Evolutionary conservation across 2,329 filamentous ascomycete genomes (phyloP).

Genomic region (Cladosporium cucumerinum): DNA sequence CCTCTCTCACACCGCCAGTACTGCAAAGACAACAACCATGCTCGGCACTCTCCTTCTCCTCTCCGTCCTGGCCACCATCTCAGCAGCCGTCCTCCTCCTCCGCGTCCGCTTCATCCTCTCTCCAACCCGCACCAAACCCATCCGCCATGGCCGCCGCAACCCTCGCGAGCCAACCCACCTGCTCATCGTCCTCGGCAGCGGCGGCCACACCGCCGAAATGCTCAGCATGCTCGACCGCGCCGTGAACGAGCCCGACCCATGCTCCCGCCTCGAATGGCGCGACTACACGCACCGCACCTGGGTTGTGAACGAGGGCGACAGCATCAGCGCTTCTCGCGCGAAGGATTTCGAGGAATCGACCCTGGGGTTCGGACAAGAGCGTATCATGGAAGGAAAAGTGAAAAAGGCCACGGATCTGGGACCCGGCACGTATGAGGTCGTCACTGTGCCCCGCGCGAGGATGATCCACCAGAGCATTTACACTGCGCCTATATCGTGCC

Average conservation of each 20-base stretch:
- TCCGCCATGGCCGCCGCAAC: slow-evolving; percentile 29
- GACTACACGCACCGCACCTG: slow-evolving; percentile 69
- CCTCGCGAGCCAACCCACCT: slow-evolving; percentile 54
- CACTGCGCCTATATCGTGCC: slow-evolving; percentile 66
- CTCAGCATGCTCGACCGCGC: slow-evolving; percentile 71
- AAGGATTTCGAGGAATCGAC: slow-evolving; percentile 57
- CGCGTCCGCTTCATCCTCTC: slow-evolving; percentile 43
- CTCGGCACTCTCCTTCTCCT: slow-evolving; percentile 2
- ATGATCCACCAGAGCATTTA: slow-evolving; percentile 75
- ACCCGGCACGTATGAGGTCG: slow-evolving; percentile 56
- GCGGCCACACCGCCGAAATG: slow-evolving; percentile 95
- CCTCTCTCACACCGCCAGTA: not conserved
- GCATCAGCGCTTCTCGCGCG: slow-evolving; percentile 63
- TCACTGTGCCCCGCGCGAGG: slow-evolving; percentile 71
- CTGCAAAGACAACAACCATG: not conserved
- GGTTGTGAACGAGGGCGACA: slow-evolving; percentile 73
- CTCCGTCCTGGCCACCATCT: not conserved
- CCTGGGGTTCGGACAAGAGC: slow-evolving; percentile 20
- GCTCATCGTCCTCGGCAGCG: slow-evolving; percentile 82
- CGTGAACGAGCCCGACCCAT: slow-evolving; percentile 37
- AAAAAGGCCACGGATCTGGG: slow-evolving; percentile 22
- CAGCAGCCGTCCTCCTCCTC: slow-evolving; percentile 2
- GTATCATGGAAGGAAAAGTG: slow-evolving; percentile 19
- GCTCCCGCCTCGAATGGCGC: slow-evolving; percentile 38
- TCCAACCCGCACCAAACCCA: slow-evolving; percentile 29